Percentiles rank a stretch among this genome's conserved stretches.
phyloP scores from a whole-genome alignment of 495 filamentous ascomycete species.

The Daldinia childiae region DNA sequence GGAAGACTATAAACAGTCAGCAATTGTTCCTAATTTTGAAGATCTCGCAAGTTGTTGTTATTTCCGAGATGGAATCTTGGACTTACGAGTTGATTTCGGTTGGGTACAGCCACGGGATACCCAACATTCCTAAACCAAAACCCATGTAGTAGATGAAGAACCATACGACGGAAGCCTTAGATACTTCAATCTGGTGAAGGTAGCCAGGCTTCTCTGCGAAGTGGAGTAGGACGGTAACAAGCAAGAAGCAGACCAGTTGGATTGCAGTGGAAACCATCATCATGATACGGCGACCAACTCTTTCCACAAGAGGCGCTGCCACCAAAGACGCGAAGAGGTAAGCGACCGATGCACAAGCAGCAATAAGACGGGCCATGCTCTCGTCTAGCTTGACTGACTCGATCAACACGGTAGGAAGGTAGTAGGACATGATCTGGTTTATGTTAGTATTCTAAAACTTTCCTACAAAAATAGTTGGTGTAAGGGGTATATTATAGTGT shows the following conservation, averaged over 20 bases:
- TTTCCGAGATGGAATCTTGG: background rate
- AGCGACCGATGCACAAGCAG: constrained; percentile 46
- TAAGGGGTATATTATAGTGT: background rate
- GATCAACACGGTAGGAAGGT: constrained; percentile 56
- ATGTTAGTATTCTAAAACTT: constrained; percentile 26
- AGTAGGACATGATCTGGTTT: constrained; percentile 50
- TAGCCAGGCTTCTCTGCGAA: constrained; percentile 52
- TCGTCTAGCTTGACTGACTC: constrained; percentile 52
- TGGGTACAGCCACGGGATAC: constrained; percentile 69
- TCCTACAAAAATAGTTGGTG: background rate
- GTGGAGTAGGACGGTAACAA: constrained; percentile 65
- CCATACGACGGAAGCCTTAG: constrained; percentile 60
- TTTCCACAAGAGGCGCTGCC: constrained; percentile 61
- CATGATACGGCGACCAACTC: constrained; percentile 65
- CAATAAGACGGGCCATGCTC: constrained; percentile 47
- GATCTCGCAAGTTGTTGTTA: background rate
- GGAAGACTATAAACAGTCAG: constrained; percentile 47
- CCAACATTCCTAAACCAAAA: constrained; percentile 66
- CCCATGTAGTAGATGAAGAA: constrained; percentile 62
- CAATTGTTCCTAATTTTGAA: background rate
- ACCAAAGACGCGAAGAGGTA: constrained; percentile 57
- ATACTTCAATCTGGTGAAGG: constrained; percentile 43
- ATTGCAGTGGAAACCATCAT: constrained; percentile 67
- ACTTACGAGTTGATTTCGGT: constrained; percentile 67
- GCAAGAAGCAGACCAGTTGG: constrained; percentile 64